Base-by-base conservation (phyloP, 352 stramenopile genomes). In the Globisporangium canariense region DNA sequence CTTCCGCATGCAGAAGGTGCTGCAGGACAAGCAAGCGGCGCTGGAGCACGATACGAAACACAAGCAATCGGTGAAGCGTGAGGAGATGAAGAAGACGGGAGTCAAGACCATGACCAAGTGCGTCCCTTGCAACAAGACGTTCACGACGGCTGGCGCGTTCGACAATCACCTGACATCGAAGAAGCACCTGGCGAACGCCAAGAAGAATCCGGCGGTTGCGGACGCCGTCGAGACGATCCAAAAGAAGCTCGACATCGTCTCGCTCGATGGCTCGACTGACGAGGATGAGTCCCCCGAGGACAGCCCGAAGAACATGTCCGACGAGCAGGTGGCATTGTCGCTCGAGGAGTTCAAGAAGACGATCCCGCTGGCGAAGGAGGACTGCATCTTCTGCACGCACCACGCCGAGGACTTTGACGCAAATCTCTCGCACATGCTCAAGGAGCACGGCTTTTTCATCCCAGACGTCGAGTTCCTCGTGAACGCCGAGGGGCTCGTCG, bases 361-460 rank as follows among this genome's bases (percentile, higher is more conserved):
- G 32, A 66, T 93, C 8, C 79, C 83, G 28, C 72, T 96, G 10
- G 77, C 77, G 50, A 90, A 91, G 52, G 73, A 87, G 34, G 83
- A 96, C 72, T 96, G 87, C 66, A 93, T 96, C 58, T 96, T 96
- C 63, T 96, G 87, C 64, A 49, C 73, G 52, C 69, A 91, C 58
- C 71, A 73, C 55, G 83, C 82, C 2, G 70, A 64, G 3, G 77
- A 90, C 54, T 80, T 96, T 47, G 81, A 93, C 54, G 59, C 79
- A 40, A 90, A 75, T 41, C 67, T 98, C 49, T 66, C 77, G 36
- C 93, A 98, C 70, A 98, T 99, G 94, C 76, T 94, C 40, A 90
- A 91, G 59, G 87, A 90, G 51, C 97, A 98, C 75, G 95, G 91
- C 30, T 99, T 99, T 73, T 98, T 97, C 75, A 81, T 99, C 45